Percentiles rank a stretch among this genome's conserved stretches.
Conservation (phyloP, 352 stramenopile species). For the Paralagenidium karlingii region DNA sequence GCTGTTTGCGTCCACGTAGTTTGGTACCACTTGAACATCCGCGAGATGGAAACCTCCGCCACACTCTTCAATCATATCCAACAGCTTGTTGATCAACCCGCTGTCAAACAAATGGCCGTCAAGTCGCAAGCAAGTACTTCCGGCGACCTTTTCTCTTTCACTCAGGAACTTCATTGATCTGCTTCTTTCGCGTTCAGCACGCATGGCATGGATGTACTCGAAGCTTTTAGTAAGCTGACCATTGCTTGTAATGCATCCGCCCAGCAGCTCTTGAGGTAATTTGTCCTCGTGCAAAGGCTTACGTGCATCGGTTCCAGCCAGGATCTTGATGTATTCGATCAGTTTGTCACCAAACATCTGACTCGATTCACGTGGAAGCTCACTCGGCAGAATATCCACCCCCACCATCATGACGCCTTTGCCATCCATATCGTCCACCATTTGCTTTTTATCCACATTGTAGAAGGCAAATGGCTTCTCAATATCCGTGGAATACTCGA, state of each 20-base stretch:
- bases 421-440: constrained; percentile 49
- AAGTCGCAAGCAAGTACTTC: constrained; percentile 68
- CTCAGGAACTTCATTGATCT: constrained; percentile 47
- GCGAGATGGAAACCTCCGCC: constrained; percentile 84
- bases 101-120: constrained; percentile 95
- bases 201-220: constrained; percentile 88
- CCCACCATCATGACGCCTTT: constrained; percentile 89
- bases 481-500: constrained; percentile 88
- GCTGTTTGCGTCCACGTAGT: constrained; percentile 30
- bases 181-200: constrained; percentile 64
- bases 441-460: constrained; percentile 58
- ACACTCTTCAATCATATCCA: constrained; percentile 89
- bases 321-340: constrained; percentile 64
- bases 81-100: constrained; percentile 91
- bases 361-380: constrained; percentile 89
- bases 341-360: constrained; percentile 92
- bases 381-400: constrained; percentile 93
- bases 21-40: constrained; percentile 83
- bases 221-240: constrained; percentile 80
- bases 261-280: constrained; percentile 64
- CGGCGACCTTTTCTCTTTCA: constrained; percentile 57
- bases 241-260: constrained; percentile 86
- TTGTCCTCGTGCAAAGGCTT: constrained; percentile 32
- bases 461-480: constrained; percentile 91
- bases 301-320: constrained; percentile 36